phyloP scores from a whole-genome alignment of 768 basidiomycete genomes.

The Termitomyces sp. region DNA sequence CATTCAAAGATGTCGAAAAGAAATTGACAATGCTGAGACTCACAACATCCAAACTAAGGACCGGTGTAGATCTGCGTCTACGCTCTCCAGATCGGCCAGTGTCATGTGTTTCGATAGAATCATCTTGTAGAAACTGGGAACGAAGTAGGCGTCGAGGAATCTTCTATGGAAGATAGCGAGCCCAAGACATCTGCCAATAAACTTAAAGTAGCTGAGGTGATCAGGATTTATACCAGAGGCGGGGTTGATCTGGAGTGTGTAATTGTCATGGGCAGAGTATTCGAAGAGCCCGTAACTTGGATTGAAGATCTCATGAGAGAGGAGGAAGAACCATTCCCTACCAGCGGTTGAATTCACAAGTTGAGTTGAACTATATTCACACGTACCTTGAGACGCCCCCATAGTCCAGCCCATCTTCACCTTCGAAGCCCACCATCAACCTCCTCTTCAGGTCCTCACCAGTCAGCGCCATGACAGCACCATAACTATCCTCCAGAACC shows the following conservation, averaged over 20 bases:
- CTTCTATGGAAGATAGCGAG: constrained; percentile 75
- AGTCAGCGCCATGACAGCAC: constrained; percentile 77
- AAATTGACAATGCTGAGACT: constrained; percentile 20
- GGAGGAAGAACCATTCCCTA: constrained; percentile 85
- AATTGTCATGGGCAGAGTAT: constrained; percentile 78
- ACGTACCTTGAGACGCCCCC: constrained; percentile 70
- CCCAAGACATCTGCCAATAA: constrained; percentile 72
- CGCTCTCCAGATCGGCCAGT: constrained; percentile 63
- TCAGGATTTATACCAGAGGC: constrained; percentile 75
- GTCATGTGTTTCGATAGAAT: constrained; percentile 58
- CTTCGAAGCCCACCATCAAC: constrained; percentile 73
- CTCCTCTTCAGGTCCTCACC: constrained; percentile 69
- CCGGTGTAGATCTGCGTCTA: constrained; percentile 66
- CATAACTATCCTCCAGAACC: constrained; percentile 85
- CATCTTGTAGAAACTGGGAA: constrained; percentile 80
- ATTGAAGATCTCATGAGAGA: constrained; percentile 82
- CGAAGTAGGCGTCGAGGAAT: constrained; percentile 79
- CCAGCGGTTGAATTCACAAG: constrained; percentile 4
- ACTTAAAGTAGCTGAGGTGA: constrained; percentile 78
- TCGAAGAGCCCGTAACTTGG: constrained; percentile 81
- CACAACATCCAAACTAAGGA: constrained; percentile 76
- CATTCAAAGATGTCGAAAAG: background rate
- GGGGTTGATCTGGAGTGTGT: constrained; percentile 78
- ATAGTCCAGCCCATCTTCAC: constrained; percentile 78
- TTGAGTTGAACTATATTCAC: background rate